Evolutionary conservation across 495 filamentous ascomycete species (phyloP).

Genomic region (Bombardia bombarda): DNA sequence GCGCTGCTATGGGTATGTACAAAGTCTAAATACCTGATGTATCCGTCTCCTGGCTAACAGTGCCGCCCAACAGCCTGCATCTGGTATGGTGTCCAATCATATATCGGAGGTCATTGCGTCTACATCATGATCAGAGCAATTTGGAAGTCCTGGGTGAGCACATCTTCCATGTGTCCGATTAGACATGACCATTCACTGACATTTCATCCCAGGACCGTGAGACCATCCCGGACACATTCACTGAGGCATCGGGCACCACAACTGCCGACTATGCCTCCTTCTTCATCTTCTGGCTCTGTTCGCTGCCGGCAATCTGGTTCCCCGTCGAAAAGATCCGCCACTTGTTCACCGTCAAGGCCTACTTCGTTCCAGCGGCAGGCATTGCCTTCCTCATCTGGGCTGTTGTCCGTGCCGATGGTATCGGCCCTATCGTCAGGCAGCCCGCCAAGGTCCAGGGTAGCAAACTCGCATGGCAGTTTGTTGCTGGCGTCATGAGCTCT

Average conservation of each 20-base stretch:
- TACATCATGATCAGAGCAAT: constrained; percentile 76
- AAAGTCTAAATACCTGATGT: neutral
- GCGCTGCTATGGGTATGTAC: constrained; percentile 63
- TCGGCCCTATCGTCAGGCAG: constrained; percentile 80
- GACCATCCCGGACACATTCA: constrained; percentile 59
- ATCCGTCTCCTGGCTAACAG: neutral
- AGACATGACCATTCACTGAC: constrained; percentile 5
- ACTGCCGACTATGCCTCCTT: constrained; percentile 73
- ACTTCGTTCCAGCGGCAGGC: constrained; percentile 74
- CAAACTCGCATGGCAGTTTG: constrained; percentile 69
- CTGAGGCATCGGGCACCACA: constrained; percentile 57
- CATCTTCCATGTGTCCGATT: neutral
- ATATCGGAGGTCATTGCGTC: constrained; percentile 78
- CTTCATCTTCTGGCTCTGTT: constrained; percentile 76
- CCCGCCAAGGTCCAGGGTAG: constrained; percentile 54
- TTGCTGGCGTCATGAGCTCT: constrained; percentile 77
- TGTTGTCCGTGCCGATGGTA: constrained; percentile 71
- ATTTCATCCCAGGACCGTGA: constrained; percentile 29
- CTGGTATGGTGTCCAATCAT: constrained; percentile 83
- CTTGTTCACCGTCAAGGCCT: constrained; percentile 86
- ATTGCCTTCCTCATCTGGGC: constrained; percentile 90
- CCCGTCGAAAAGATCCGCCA: constrained; percentile 71
- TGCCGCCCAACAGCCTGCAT: constrained; percentile 44
- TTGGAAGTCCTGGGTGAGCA: constrained; percentile 53
- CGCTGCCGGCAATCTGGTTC: constrained; percentile 81